These are phyloP conservation scores for Phyllosticta capitalensis DNA, from an alignment of 2,329 filamentous ascomycete genomes.

Conservation along the genomic window DNA sequence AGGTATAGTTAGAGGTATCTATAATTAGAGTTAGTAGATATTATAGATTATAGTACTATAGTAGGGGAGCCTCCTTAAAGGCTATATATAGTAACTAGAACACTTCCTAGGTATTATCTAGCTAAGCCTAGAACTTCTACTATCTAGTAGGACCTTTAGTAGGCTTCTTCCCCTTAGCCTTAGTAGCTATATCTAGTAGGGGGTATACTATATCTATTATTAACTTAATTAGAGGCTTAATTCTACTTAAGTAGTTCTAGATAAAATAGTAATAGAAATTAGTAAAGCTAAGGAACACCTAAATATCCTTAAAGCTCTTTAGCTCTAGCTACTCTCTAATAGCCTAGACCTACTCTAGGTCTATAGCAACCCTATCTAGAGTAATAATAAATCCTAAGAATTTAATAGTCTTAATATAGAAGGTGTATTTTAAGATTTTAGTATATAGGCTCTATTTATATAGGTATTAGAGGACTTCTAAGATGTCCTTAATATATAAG, in stretches of 20 bases:
- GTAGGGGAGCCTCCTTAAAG: no score
- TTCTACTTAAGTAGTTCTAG: background rate
- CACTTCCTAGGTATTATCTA: background rate
- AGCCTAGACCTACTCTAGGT: conserved; percentile 17
- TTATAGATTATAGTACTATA: background rate
- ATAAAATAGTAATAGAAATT: conserved; percentile 6
- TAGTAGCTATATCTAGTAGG: no score
- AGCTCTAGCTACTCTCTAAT: conserved; percentile 18
- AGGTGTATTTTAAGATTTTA: conserved; percentile 22
- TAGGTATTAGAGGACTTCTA: conserved; percentile 18
- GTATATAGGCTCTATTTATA: conserved; percentile 14
- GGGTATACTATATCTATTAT: background rate
- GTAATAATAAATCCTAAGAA: conserved; percentile 25
- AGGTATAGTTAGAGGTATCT: background rate
- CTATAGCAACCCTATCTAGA: conserved; percentile 17
- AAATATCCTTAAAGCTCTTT: conserved; percentile 15
- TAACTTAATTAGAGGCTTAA: background rate
- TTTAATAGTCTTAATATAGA: conserved; percentile 19
- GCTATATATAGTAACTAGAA: background rate
- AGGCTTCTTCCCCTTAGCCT: background rate
- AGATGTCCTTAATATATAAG: conserved; percentile 19
- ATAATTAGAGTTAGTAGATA: background rate
- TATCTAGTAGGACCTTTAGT: background rate
- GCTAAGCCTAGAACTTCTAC: background rate
- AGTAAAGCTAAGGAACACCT: conserved; percentile 13